A percentile compares a stretch with the other conserved stretches of the same genome.
Conservation (phyloP, 345 rosid genomes). For the Nasturtium officinale region DNA sequence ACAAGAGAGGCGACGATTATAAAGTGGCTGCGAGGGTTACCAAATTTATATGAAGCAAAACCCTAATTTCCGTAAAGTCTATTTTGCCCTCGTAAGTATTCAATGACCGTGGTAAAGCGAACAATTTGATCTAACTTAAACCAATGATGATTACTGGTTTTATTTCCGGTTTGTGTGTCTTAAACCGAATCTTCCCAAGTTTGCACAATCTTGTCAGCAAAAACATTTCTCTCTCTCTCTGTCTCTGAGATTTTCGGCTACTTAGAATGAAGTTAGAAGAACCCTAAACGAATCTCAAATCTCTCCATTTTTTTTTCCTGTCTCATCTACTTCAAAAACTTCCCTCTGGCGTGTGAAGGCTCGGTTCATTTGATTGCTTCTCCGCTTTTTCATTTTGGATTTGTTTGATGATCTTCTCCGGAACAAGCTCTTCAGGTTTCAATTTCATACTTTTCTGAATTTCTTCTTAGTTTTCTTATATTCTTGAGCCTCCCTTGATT, state of each 20-base stretch:
- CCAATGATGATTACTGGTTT: constrained; percentile 5
- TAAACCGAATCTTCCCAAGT: constrained; percentile 24
- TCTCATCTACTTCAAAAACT: constrained; percentile 14
- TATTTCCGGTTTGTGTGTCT: constrained; percentile 2
- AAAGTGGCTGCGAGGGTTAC: background rate
- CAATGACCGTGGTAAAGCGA: background rate
- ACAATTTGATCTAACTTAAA: too few relatives aligned
- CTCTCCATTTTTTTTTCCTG: constrained; percentile 5
- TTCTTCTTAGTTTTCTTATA: background rate
- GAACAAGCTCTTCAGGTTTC: constrained; percentile 38
- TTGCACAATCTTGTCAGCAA: background rate
- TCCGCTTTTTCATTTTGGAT: background rate
- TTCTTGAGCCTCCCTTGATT: background rate
- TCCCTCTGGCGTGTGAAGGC: background rate
- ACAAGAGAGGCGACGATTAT: constrained; percentile 17
- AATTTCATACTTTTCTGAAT: background rate
- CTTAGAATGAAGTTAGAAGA: constrained; percentile 4
- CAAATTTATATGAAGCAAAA: constrained; percentile 1
- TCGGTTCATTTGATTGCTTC: background rate
- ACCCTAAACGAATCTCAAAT: constrained; percentile 32
- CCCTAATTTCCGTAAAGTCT: constrained; percentile 2
- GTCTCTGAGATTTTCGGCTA: background rate
- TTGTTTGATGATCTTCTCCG: constrained; percentile 11
- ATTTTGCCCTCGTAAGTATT: background rate
- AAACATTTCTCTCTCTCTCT: background rate